phyloP scores from a whole-genome alignment of 2,329 filamentous ascomycete species.

The Akanthomyces muscarius region DNA sequence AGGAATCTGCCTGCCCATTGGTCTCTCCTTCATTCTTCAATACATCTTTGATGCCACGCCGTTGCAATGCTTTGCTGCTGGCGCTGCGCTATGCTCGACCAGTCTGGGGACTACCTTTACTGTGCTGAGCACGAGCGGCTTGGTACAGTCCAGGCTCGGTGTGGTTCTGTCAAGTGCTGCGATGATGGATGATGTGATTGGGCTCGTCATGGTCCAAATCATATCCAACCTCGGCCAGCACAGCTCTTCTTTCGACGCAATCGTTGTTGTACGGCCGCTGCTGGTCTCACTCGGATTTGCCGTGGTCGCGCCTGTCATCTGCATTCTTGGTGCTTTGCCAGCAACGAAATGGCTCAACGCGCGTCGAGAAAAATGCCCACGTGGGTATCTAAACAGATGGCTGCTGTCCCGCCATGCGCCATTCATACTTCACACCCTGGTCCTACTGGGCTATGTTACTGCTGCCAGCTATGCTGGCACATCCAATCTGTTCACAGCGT shows the following conservation, averaged over 20 bases:
- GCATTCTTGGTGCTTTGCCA: constrained; percentile 42
- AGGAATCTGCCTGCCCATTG: constrained; percentile 62
- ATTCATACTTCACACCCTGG: constrained; percentile 43
- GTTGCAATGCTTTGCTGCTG: constrained; percentile 66
- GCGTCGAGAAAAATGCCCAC: constrained; percentile 24
- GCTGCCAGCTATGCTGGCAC: constrained; percentile 57
- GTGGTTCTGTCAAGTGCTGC: constrained; percentile 67
- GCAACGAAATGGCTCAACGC: constrained; percentile 33
- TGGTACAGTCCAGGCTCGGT: constrained; percentile 46
- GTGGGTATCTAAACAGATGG: constrained; percentile 23
- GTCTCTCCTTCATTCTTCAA: constrained; percentile 58
- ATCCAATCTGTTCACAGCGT: constrained; percentile 59
- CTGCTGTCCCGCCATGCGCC: constrained; percentile 32
- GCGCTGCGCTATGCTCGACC: constrained; percentile 70
- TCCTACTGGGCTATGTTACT: constrained; percentile 47
- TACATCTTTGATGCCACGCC: constrained; percentile 46
- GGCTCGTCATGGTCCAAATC: constrained; percentile 72
- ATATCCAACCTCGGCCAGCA: constrained; percentile 58
- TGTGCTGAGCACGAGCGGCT: constrained; percentile 41
- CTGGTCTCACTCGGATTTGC: constrained; percentile 50
- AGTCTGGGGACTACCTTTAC: constrained; percentile 68
- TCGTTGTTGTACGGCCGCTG: constrained; percentile 42
- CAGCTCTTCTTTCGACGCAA: constrained; percentile 25
- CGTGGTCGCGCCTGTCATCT: constrained; percentile 42
- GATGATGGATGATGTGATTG: constrained; percentile 78